Conservation (phyloP, 2,329 filamentous ascomycete genomes). For the Truncatella angustata region DNA sequence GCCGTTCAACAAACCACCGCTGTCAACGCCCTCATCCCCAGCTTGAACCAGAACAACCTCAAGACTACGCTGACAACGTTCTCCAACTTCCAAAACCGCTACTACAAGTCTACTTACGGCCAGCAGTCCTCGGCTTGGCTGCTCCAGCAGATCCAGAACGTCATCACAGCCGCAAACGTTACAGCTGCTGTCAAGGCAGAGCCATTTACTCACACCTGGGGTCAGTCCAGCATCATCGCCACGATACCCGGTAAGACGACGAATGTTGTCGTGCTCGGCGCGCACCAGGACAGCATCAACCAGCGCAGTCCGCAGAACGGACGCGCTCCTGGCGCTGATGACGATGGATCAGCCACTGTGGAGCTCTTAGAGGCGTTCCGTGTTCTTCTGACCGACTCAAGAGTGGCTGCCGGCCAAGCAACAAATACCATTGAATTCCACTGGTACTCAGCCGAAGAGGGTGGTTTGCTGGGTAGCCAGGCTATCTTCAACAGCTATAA, state of each 20-base stretch:
- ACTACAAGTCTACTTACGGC: constrained; percentile 64
- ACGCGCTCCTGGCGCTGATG: constrained; percentile 71
- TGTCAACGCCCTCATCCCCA: constrained; percentile 55
- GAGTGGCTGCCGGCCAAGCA: constrained; percentile 60
- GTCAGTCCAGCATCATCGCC: constrained; percentile 75
- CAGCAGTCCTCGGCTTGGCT: constrained; percentile 75
- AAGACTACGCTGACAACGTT: constrained; percentile 63
- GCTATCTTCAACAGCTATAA: constrained; percentile 39
- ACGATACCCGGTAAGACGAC: constrained; percentile 71
- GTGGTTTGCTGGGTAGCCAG: constrained; percentile 73
- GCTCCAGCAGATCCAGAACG: constrained; percentile 60
- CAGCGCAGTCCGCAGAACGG: constrained; percentile 68
- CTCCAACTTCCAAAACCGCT: constrained; percentile 65
- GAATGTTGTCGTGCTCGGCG: constrained; percentile 74
- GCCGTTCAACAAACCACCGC: constrained; percentile 55
- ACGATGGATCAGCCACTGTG: constrained; percentile 74
- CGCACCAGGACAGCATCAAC: constrained; percentile 81
- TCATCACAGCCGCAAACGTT: constrained; percentile 61
- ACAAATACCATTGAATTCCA: constrained; percentile 81
- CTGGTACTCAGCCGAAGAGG: constrained; percentile 83
- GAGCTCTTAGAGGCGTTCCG: constrained; percentile 78
- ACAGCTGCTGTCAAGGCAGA: constrained; percentile 55
- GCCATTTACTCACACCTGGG: constrained; percentile 69
- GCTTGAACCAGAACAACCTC: constrained; percentile 65
- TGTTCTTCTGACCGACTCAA: constrained; percentile 63